Base-by-base conservation (phyloP, 352 stramenopile species). In the Globisporangium rhizosaccharum region DNA sequence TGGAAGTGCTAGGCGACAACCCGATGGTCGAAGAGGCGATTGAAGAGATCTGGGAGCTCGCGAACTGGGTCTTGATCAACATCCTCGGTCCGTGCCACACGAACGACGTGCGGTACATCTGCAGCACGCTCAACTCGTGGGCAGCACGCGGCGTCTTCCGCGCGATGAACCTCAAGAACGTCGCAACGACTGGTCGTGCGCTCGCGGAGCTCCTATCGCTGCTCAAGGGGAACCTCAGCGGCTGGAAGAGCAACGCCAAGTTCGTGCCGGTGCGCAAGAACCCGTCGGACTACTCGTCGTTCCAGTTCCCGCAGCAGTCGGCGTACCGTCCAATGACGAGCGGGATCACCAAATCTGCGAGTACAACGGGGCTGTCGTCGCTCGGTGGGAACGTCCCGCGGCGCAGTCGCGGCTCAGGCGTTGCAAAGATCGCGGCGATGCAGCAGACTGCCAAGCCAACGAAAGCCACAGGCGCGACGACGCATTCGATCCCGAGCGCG, bases 31-130 rank as follows among this genome's bases (percentile, higher is more conserved):
- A 94, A 67, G 90, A 97, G 51, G 90, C 96, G 12, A 82, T 99
- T 8, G 93, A 96, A 65, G 96, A 99, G 68, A 94, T 98, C 45
- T 99, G 96, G 94, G 97, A 99, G 62, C 83, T 99, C 30, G 85
- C 90, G 12, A 93, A 90, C 18, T 98, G 94, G 79, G 71, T 99
- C 10, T 67, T 99, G n/a, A 69, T 92, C 15, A 96, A 97, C 67
- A 66, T 99, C 23, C 79, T 99, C 52, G 97, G 97, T 3, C 82
- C 89, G 15, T 92, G 94, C 33, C 97, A 99, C 73, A 87, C 86
- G 17, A 93, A 96, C 60, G 97, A 99, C 74, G 82, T 98, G 14
- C 86, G 92, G 30, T 93, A 90, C 56, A 97, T 98, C 53, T 88
- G 74, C n/a, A 82, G 68, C 36, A 89, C 86, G 39, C 52, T 96